phyloP scores from a whole-genome alignment of 352 stramenopile genomes.

The Thalassiosira delicatula region DNA sequence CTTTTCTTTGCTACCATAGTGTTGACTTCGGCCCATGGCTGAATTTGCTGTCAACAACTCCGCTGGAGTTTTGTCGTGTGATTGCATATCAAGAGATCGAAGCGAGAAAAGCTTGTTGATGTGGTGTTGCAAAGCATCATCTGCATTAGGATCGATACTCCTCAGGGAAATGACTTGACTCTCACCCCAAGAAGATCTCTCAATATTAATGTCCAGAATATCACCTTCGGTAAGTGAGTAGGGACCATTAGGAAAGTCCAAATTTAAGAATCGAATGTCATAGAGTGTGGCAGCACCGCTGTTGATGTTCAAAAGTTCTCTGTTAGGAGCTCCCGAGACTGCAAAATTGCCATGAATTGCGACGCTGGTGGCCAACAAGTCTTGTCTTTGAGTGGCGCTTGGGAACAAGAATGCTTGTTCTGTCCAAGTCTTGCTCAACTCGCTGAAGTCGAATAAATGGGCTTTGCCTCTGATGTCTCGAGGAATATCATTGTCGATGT shows the following conservation, averaged over 20 bases:
- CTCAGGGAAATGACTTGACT: conserved; percentile 65
- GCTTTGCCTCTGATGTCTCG: conserved; percentile 70
- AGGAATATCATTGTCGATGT: conserved; percentile 45
- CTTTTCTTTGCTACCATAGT: conserved; percentile 88
- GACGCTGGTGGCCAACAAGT: conserved; percentile 88
- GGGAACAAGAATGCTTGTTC: conserved; percentile 92
- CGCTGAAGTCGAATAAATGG: conserved; percentile 82
- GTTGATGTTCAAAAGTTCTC: conserved; percentile 91
- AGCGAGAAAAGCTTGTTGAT: conserved; percentile 78
- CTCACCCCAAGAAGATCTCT: conserved; percentile 35
- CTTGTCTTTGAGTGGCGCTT: conserved; percentile 88
- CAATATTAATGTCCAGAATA: conserved; percentile 84
- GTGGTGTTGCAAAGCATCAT: conserved; percentile 85
- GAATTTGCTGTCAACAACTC: conserved; percentile 87
- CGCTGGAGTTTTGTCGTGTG: conserved; percentile 75
- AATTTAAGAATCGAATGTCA: conserved; percentile 89
- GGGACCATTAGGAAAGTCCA: conserved; percentile 81
- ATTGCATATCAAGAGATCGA: conserved; percentile 48
- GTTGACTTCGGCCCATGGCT: conserved; percentile 88
- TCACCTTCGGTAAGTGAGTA: conserved; percentile 90
- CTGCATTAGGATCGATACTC: conserved; percentile 80
- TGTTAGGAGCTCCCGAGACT: conserved; percentile 90
- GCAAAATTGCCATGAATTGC: conserved; percentile 86
- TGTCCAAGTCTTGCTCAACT: conserved; percentile 81
- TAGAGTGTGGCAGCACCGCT: conserved; percentile 91